Evolutionary conservation across 2,329 filamentous ascomycete species (phyloP), one percentile per base, ranked within the genome.

Genomic region (Sphaerulina populicola): DNA sequence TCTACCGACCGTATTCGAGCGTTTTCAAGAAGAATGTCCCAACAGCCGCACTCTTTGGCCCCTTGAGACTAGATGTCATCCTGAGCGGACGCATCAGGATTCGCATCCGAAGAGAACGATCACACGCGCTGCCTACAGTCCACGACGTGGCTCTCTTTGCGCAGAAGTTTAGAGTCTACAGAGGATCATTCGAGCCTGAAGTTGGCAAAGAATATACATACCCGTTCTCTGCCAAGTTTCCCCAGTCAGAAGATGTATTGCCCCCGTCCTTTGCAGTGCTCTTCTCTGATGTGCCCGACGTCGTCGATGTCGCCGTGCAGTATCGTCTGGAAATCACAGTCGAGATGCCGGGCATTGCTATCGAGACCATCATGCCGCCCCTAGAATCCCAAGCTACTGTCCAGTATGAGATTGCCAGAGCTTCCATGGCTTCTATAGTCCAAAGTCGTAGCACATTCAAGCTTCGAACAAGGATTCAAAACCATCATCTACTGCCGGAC

Each of bases 401-500:
- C 33, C 33, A 44, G 6, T 53, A 47, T 33, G 48, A 54, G 30
- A 37, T 56, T 14, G 48, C 51, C 18, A 41, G 39, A 21, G 48
- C 51, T 9, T 47, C 51, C 0, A 36, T 40, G 30, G 42, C 40
- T 6, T 52, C 48, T 6, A 27, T 56, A 14, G 46, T 42, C n/a
- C 39, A 30, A 21, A 49, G 42, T 14, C 46, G 30, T 5, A 43
- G 38, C 5, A 47, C 40, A 1, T 52, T 54, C 47, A 48, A 46
- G 6, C 47, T 57, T 6, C 47, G 37, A 23, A 46, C 47, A 4
- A 53, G 27, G 7, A 36, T 63, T 4, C 55, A 60, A 23, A 62
- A 55, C 36, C 51, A 59, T 15, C 35, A 56, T 12, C 50, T 63
- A 2, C 52, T 62, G 2, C 58, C 58, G 2, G 53, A 56, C 37